These are phyloP conservation scores for Myxozyma sirexii DNA, from an alignment of 805 yeast species.

Conservation along the genomic window DNA sequence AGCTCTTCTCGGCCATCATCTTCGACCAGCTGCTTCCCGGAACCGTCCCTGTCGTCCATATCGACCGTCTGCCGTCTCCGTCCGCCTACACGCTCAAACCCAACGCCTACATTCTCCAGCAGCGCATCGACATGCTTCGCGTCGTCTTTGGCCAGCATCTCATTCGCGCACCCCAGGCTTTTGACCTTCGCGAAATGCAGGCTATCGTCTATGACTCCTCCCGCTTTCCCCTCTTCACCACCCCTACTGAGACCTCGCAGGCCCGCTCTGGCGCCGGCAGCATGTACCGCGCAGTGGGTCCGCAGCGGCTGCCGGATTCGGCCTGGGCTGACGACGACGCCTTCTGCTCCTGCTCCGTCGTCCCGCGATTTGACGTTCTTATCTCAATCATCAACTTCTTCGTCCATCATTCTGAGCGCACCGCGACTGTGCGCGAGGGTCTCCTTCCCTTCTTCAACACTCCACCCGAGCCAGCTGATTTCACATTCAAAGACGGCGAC, in stretches of 20 bases:
- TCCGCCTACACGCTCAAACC: constrained; percentile 30
- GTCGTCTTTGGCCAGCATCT: constrained; percentile 30
- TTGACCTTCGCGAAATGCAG: constrained; percentile 26
- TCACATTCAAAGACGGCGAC: constrained; percentile 8
- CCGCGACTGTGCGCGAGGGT: constrained; percentile 21
- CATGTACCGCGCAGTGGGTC: constrained; percentile 8
- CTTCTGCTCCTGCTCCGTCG: constrained; percentile 5
- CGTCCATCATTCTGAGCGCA: constrained; percentile 22
- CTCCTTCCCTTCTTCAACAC: constrained; percentile 30
- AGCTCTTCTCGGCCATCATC: constrained; percentile 30
- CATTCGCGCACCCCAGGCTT: constrained; percentile 15
- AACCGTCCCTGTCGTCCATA: constrained; percentile 19
- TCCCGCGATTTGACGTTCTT: constrained; percentile 28
- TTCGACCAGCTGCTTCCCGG: constrained; percentile 33
- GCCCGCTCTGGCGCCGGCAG: constrained; percentile 12
- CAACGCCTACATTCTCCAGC: constrained; percentile 22
- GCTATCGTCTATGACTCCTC: constrained; percentile 31
- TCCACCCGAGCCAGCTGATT: constrained; percentile 27
- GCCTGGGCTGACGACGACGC: constrained; percentile 23
- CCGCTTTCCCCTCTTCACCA: constrained; percentile 29
- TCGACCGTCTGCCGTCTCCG: constrained; percentile 28
- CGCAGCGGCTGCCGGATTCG: constrained; percentile 24
- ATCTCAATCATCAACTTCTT: constrained; percentile 27
- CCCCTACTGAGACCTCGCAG: constrained; percentile 1
- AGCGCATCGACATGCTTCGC: constrained; percentile 31